A percentile compares a stretch with the other conserved stretches of the same genome.
Evolutionary conservation across 305 asterid genomes (phyloP).

Genomic region (Ajuga reptans): DNA sequence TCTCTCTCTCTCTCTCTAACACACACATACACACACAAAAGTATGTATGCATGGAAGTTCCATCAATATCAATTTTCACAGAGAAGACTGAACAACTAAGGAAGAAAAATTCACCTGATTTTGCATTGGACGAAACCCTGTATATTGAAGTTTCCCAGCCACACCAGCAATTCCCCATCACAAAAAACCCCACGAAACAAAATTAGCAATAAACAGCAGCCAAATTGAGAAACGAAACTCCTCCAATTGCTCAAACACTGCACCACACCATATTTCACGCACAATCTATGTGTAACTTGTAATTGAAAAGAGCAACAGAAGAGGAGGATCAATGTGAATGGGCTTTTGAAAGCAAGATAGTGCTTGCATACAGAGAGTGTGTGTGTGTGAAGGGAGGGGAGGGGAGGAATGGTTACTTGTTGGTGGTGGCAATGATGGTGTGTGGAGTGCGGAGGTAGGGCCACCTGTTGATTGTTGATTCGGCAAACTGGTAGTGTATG

Average conservation of each 20-base stretch:
- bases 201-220: no score
- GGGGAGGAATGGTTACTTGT: neutral
- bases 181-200: neutral
- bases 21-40: no score
- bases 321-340: conserved; percentile 14
- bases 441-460: conserved; percentile 5
- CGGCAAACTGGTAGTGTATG: neutral
- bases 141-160: conserved; percentile 39
- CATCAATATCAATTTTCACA: neutral
- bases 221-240: neutral
- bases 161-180: conserved; percentile 71
- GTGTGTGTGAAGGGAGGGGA: no score
- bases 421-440: conserved; percentile 24
- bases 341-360: conserved; percentile 7
- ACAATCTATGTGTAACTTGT: neutral
- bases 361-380: neutral
- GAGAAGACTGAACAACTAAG: neutral
- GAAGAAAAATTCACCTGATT: conserved; percentile 39
- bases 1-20: no score
- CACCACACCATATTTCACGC: neutral
- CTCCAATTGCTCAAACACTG: neutral
- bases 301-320: neutral
- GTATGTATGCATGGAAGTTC: no score
- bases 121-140: conserved; percentile 55
- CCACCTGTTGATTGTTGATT: neutral